Percentiles rank a stretch among this genome's conserved stretches.
phyloP scores from a whole-genome alignment of 768 basidiomycete species.

The Gyrodon lividus region DNA sequence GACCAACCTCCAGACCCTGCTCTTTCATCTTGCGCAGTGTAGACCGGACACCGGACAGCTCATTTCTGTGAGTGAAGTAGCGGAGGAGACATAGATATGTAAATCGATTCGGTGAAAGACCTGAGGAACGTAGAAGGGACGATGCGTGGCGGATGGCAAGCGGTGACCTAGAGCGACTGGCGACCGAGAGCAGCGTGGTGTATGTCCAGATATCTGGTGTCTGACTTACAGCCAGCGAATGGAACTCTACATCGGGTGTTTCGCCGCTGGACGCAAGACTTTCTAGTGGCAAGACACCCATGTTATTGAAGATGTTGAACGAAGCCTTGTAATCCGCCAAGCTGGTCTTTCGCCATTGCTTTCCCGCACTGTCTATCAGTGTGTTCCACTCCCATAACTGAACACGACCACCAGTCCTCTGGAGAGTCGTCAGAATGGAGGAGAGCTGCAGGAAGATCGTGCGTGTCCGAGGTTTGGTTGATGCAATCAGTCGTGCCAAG shows the following conservation, averaged over 20 bases:
- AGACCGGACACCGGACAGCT: slow-evolving; percentile 54
- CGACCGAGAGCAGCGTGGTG: slow-evolving; percentile 64
- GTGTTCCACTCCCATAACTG: slow-evolving; percentile 75
- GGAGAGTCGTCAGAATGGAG: slow-evolving; percentile 62
- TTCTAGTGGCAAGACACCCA: slow-evolving; percentile 39
- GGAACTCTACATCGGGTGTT: slow-evolving; percentile 6
- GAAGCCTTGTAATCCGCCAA: slow-evolving; percentile 58
- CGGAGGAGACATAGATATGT: slow-evolving; percentile 61
- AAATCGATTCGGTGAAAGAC: slow-evolving; percentile 55
- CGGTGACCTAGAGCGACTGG: slow-evolving; percentile 47
- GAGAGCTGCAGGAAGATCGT: slow-evolving; percentile 61
- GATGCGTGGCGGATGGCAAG: slow-evolving; percentile 50
- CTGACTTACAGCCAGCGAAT: slow-evolving; percentile 1
- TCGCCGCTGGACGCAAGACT: slow-evolving; percentile 8
- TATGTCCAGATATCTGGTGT: slow-evolving; percentile 69
- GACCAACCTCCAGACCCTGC: slow-evolving; percentile 49
- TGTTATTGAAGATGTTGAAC: slow-evolving; percentile 59
- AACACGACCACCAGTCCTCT: slow-evolving; percentile 51
- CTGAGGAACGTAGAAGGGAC: slow-evolving; percentile 52
- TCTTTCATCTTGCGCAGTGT: slow-evolving; percentile 53
- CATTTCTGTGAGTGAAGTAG: slow-evolving; percentile 48
- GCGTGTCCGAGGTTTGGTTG: slow-evolving; percentile 55
- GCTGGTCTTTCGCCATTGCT: slow-evolving; percentile 59
- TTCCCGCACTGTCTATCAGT: slow-evolving; percentile 65
- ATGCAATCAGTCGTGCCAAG: slow-evolving; percentile 57